phyloP scores from a whole-genome alignment of 352 stramenopile species.

The Globisporangium megalacanthum region DNA sequence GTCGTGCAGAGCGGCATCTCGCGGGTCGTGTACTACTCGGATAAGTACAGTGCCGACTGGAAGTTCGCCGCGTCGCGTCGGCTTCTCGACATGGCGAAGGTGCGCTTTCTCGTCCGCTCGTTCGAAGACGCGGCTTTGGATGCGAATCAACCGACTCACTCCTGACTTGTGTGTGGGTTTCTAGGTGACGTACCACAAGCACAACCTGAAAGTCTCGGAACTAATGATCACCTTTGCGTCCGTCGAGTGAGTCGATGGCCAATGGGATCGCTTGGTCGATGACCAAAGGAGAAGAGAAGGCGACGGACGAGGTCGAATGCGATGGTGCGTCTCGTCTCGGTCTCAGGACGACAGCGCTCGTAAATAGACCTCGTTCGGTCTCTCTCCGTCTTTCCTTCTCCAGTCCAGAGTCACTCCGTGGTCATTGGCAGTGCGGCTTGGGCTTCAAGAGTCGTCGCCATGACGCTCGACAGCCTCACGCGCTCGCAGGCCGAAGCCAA shows the following conservation, averaged over 20 bases:
- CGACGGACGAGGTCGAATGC: background rate
- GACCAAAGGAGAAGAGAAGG: background rate
- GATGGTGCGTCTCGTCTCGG: too few relatives aligned
- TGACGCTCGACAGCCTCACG: constrained; percentile 69
- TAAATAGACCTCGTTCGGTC: too few relatives aligned
- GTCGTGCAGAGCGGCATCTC: constrained; percentile 87
- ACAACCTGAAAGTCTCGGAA: constrained; percentile 45
- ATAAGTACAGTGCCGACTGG: constrained; percentile 93
- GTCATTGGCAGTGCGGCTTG: too few relatives aligned
- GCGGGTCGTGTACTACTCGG: constrained; percentile 94
- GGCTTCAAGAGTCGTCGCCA: constrained; percentile 4
- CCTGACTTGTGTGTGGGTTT: background rate
- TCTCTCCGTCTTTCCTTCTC: too few relatives aligned
- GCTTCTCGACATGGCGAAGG: constrained; percentile 85
- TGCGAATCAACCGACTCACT: background rate
- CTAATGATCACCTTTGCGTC: constrained; percentile 69
- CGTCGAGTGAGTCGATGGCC: constrained; percentile 18
- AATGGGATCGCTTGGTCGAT: too few relatives aligned
- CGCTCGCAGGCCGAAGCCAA: constrained; percentile 46
- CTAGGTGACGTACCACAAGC: constrained; percentile 49
- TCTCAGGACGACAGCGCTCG: too few relatives aligned
- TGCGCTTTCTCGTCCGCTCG: constrained; percentile 8
- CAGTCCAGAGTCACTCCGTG: background rate
- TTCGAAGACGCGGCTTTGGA: too few relatives aligned
- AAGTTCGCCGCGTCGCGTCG: constrained; percentile 84